Evolutionary conservation across 768 basidiomycete species (phyloP).

Genomic region (Lentinula aciculospora): DNA sequence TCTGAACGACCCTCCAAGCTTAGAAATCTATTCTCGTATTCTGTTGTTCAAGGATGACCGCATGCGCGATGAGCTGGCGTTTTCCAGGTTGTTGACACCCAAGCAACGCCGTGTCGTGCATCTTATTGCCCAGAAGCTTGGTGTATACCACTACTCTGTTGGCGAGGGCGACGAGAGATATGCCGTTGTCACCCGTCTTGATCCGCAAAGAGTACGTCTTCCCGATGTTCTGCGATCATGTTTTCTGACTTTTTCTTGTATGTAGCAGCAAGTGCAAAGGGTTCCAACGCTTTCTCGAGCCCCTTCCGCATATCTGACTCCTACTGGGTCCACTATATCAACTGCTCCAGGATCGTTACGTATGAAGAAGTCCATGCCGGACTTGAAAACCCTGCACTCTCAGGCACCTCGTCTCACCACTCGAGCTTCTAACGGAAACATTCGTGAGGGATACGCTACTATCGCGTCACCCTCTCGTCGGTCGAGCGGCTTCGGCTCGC

Average conservation of each 20-base stretch:
- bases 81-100: constrained; percentile 79
- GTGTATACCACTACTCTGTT: constrained; percentile 90
- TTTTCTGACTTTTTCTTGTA: constrained; percentile 10
- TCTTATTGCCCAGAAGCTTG: constrained; percentile 92
- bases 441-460: constrained; percentile 81
- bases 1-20: constrained; percentile 89
- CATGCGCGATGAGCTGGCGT: constrained; percentile 96
- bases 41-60: constrained; percentile 96
- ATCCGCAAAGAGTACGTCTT: constrained; percentile 68
- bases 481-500: constrained; percentile 62
- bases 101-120: constrained; percentile 92
- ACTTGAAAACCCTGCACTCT: constrained; percentile 83
- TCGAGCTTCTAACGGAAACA: constrained; percentile 84
- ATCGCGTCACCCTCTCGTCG: constrained; percentile 81
- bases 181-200: constrained; percentile 89
- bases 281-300: constrained; percentile 71
- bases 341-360: constrained; percentile 57
- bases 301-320: constrained; percentile 73
- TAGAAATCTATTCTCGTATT: constrained; percentile 97
- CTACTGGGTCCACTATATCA: constrained; percentile 35
- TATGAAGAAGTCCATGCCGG: constrained; percentile 98
- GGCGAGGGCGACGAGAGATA: constrained; percentile 92
- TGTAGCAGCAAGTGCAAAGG: constrained; percentile 40
- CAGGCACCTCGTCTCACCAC: constrained; percentile 75
- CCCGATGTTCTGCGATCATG: constrained; percentile 7